Percentiles rank a stretch among this genome's conserved stretches.
Conservation (phyloP, 768 basidiomycete genomes). For the Amanita phalloides region DNA sequence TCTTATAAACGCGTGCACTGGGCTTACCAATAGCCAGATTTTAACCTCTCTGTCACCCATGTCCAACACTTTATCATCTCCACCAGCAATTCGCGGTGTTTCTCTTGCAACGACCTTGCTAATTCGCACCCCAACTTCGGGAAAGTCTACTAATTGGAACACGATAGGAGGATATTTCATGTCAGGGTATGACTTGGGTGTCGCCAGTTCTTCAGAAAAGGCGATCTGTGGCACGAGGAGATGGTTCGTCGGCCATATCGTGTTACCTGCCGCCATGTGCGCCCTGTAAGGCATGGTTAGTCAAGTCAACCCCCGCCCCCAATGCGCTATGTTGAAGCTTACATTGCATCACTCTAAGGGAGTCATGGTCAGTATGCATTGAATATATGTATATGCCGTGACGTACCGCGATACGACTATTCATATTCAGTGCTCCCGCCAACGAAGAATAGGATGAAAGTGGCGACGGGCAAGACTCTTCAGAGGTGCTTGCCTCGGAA, state of each 20-base stretch:
- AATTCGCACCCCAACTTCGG: slow-evolving; percentile 19
- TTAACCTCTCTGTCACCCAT: slow-evolving; percentile 8
- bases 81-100: slow-evolving; percentile 12
- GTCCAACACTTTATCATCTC: slow-evolving; percentile 13
- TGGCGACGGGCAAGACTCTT: background rate
- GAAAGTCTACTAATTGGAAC: slow-evolving; percentile 19
- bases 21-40: slow-evolving; percentile 3
- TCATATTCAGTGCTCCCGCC: slow-evolving; percentile 10
- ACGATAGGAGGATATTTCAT: slow-evolving; percentile 16
- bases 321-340: background rate
- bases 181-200: slow-evolving; percentile 3
- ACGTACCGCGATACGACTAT: background rate
- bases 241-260: slow-evolving; percentile 14
- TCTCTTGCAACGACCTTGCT: slow-evolving; percentile 14
- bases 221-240: slow-evolving; percentile 16
- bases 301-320: background rate
- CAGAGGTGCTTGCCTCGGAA: background rate
- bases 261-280: background rate
- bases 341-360: background rate
- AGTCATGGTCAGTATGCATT: background rate
- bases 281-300: background rate
- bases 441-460: slow-evolving; percentile 13
- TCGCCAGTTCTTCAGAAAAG: slow-evolving; percentile 11
- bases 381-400: background rate
- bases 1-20: background rate